These are phyloP conservation scores for Apostasia shenzhenica DNA, from an alignment of 106 monocot genomes.

Conservation along the genomic window DNA sequence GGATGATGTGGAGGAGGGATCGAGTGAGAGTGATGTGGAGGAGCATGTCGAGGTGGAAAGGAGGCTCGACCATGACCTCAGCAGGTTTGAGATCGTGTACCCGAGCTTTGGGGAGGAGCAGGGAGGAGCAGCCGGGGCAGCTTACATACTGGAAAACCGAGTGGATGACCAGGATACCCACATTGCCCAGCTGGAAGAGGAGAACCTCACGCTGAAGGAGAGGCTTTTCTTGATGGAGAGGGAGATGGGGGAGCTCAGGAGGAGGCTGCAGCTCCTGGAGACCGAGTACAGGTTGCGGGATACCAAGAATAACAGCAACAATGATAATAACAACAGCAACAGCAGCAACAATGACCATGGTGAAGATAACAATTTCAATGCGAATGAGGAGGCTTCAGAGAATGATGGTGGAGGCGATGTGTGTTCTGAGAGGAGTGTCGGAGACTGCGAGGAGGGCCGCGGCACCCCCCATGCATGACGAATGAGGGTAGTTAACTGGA, in stretches of 20 bases:
- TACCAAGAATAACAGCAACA: conserved; percentile 1
- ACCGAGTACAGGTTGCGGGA: conserved; percentile 2
- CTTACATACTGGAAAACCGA: conserved; percentile 32
- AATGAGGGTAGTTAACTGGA: background rate
- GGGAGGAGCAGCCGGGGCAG: background rate
- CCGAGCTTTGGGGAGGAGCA: conserved; percentile 13
- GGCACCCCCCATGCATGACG: conserved; percentile 1
- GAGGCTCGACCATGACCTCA: conserved; percentile 47
- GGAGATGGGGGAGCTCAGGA: conserved; percentile 60
- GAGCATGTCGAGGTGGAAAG: conserved; percentile 77
- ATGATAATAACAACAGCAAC: background rate
- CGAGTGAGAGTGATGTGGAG: conserved; percentile 65
- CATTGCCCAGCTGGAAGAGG: conserved; percentile 75
- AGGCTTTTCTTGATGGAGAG: conserved; percentile 75
- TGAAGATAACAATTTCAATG: background rate
- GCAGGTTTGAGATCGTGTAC: conserved; percentile 46
- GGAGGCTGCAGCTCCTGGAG: conserved; percentile 47
- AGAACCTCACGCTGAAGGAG: conserved; percentile 83
- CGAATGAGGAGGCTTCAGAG: conserved; percentile 1
- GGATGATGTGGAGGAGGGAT: conserved; percentile 35
- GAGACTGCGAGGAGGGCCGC: conserved; percentile 12
- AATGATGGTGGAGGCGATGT: conserved; percentile 36
- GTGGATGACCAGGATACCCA: conserved; percentile 63
- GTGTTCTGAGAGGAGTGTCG: conserved; percentile 44
- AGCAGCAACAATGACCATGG: background rate